Conservation (phyloP, 495 filamentous ascomycete genomes). For the Neurospora intermedia region DNA sequence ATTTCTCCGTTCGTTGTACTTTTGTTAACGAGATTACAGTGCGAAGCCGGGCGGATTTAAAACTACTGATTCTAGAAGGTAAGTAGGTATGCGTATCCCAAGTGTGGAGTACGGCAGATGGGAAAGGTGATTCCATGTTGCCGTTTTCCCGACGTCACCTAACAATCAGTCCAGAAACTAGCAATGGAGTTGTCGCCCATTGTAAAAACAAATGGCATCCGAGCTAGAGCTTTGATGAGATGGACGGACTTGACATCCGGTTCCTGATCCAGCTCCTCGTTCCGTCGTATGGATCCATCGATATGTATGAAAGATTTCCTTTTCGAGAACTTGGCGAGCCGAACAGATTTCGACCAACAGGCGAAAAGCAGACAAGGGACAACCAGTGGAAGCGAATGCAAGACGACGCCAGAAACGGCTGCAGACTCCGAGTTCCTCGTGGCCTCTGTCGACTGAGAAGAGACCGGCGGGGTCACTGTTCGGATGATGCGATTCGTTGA, state of each 20-base stretch:
- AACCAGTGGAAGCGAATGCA: not conserved
- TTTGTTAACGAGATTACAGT: not conserved
- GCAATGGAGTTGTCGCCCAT: not conserved
- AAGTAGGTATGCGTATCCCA: not conserved
- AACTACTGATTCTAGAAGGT: no score
- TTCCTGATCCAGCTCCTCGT: not conserved
- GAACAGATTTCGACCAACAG: not conserved
- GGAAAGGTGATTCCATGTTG: not conserved
- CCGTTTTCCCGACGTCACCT: not conserved
- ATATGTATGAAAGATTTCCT: not conserved
- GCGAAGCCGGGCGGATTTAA: not conserved
- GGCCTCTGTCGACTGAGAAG: not conserved
- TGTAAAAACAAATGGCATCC: not conserved
- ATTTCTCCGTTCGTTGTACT: not conserved
- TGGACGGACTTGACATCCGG: not conserved
- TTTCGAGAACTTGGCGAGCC: not conserved
- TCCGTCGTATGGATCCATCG: not conserved
- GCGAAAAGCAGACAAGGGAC: not conserved
- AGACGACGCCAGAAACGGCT: not conserved
- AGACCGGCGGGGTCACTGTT: not conserved
- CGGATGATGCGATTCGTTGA: not conserved
- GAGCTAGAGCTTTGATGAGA: not conserved
- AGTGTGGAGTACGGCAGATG: not conserved
- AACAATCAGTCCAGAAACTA: not conserved
- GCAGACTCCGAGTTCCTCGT: not conserved